Evolutionary conservation across 1,139 yeast genomes (phyloP).

Genomic region (Taiozyma onychis): DNA sequence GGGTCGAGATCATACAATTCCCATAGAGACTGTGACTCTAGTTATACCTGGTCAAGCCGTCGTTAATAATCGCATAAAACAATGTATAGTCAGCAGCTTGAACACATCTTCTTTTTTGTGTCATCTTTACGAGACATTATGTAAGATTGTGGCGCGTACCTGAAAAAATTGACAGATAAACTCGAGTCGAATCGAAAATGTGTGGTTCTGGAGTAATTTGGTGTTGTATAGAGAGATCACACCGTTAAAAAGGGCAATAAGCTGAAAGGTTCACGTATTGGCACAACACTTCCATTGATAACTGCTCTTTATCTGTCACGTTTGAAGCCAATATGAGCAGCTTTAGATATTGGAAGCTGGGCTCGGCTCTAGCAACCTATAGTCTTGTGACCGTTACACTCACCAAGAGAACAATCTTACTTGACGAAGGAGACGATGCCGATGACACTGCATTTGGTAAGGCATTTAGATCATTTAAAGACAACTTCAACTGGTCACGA

Average conservation of each 20-base stretch:
- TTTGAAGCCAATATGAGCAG: background rate
- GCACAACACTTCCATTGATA: background rate
- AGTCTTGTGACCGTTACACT: constrained; percentile 8
- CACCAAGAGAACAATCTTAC: constrained; percentile 5
- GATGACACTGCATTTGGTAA: background rate
- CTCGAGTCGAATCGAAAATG: background rate
- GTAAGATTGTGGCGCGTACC: background rate
- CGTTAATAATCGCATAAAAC: background rate
- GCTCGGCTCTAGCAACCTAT: constrained; percentile 8
- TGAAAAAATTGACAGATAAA: background rate
- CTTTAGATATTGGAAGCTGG: constrained; percentile 5
- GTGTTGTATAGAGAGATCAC: background rate
- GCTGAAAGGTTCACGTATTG: too few species aligned
- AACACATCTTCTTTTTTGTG: background rate
- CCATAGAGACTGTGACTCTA: background rate
- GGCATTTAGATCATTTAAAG: constrained; percentile 5
- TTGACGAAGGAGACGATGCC: constrained; percentile 6
- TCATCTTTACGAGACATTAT: background rate
- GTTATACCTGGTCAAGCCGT: background rate
- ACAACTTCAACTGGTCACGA: constrained; percentile 8
- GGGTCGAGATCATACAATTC: background rate
- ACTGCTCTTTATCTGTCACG: background rate
- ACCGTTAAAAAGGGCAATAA: background rate
- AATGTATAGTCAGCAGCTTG: background rate
- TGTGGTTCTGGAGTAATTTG: background rate